Conservation (phyloP, 352 stramenopile species). For the Aphanomyces astaci region DNA sequence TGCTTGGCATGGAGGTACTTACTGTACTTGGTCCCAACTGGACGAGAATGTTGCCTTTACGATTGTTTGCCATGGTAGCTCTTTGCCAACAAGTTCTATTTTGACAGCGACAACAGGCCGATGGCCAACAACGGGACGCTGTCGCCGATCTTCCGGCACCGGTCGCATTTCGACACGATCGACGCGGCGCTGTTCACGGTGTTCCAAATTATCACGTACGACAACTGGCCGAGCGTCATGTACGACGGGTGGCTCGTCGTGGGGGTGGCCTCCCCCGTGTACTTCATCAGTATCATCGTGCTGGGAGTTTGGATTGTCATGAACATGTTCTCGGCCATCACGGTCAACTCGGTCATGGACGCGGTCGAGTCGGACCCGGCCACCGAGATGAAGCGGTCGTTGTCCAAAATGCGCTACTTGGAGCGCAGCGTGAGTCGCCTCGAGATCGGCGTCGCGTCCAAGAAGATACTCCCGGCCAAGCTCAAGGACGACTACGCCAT, state of each 20-base stretch:
- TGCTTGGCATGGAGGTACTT: constrained; percentile 86
- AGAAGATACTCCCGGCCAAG: neutral
- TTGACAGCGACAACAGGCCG: constrained; percentile 62
- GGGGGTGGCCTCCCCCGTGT: constrained; percentile 50
- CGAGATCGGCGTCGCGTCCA: neutral
- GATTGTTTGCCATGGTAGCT: constrained; percentile 40
- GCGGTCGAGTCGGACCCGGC: neutral
- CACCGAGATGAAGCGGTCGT: constrained; percentile 1
- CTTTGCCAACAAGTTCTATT: constrained; percentile 92
- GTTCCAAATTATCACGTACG: constrained; percentile 90
- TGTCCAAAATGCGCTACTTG: constrained; percentile 15
- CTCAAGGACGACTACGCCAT: neutral
- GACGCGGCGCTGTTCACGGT: constrained; percentile 75
- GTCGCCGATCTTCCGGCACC: constrained; percentile 11
- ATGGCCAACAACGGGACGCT: neutral
- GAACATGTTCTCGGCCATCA: constrained; percentile 90
- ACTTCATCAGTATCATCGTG: constrained; percentile 84
- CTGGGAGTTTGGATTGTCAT: constrained; percentile 86
- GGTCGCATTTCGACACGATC: constrained; percentile 86
- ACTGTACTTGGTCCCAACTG: neutral
- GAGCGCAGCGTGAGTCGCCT: neutral
- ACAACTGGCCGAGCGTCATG: constrained; percentile 94
- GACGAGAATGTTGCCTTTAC: neutral
- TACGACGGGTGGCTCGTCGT: constrained; percentile 87
- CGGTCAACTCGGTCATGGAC: constrained; percentile 41